phyloP scores from a whole-genome alignment of 108 stramenopile genomes.

The Epithemia pelagica region DNA sequence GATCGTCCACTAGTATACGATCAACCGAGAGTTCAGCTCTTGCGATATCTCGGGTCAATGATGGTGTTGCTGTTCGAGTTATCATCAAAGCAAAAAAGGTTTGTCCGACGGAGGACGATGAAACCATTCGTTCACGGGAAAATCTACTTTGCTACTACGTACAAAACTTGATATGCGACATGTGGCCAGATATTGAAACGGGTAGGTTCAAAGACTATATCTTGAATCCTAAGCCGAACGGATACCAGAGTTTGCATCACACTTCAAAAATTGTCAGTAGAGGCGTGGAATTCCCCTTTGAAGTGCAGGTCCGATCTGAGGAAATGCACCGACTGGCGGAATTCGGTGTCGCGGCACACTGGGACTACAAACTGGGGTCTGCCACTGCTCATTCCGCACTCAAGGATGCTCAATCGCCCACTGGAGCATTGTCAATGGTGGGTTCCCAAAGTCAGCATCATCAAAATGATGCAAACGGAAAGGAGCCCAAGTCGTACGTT shows the following conservation, averaged over 20 bases:
- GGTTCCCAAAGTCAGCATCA: neutral
- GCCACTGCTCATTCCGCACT: conserved; percentile 13
- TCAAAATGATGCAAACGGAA: neutral
- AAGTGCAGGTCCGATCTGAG: conserved; percentile 79
- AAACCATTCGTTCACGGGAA: conserved; percentile 41
- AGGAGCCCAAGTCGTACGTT: conserved; percentile 1
- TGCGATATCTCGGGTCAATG: conserved; percentile 38
- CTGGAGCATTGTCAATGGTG: conserved; percentile 23
- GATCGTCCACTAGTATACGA: neutral
- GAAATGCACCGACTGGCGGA: conserved; percentile 85
- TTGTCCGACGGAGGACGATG: conserved; percentile 31
- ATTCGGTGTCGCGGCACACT: conserved; percentile 84
- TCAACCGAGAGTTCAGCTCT: neutral
- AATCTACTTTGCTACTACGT: conserved; percentile 68
- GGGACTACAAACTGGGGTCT: conserved; percentile 56
- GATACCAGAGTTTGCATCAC: conserved; percentile 89
- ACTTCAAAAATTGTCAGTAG: conserved; percentile 45
- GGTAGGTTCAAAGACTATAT: conserved; percentile 82
- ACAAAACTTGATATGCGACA: conserved; percentile 38
- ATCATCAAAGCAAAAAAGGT: conserved; percentile 40
- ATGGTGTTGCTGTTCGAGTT: conserved; percentile 68
- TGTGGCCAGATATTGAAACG: conserved; percentile 47
- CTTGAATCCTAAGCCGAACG: conserved; percentile 77
- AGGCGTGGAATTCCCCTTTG: conserved; percentile 69
- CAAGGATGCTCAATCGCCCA: conserved; percentile 23